Base-by-base conservation (phyloP, 371 early-diverging fungal species). In the Cokeromyces recurvatus region DNA sequence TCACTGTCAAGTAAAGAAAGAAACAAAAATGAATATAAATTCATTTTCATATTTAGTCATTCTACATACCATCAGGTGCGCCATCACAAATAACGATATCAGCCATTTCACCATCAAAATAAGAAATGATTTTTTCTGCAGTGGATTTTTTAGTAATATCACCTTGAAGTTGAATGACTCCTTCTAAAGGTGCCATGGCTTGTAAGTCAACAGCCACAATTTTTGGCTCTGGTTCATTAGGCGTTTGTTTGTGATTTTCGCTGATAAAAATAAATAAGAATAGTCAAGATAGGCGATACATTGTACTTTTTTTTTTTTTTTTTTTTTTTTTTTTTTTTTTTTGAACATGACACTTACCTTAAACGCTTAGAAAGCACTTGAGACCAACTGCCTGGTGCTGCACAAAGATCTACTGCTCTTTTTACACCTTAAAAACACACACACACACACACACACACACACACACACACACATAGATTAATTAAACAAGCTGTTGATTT, bases 351-450 rank as follows among this genome's bases (percentile, higher is more conserved):
- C 29, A 16, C 17, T 43, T 53, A 38, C 55, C 17, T 42, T 32
- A 51, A 48, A 48, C 82, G 82, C 55, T 83, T 78, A 43, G 86
- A 82, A 19, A 97, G 77, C 11, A 99, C 99, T 70, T 99, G 99
- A 29, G 91, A 89, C 99, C 99, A 99, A 68, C 94, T 93, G 17
- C 99, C 99, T 0, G 99, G 99, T 2, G 99, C 99, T 14, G 99
- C 98, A 71, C 99, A 99, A 35, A 99, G 78, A 78, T 99, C 99
- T 20, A 99, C 98, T 20, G 91, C 92, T 50, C 87, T 77, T 25
- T 81, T 82, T n/a, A 95, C 92, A 22, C 86, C 85, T 86, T 9
- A 23, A 24, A 39, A 4, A n/a, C n/a, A n/a, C n/a, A n/a, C n/a
- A n/a, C n/a, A n/a, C n/a, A n/a, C n/a, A n/a, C n/a, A n/a, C n/a